phyloP scores from a whole-genome alignment of 1,139 yeast species.

The Magnusiomyces tetraspermus region DNA sequence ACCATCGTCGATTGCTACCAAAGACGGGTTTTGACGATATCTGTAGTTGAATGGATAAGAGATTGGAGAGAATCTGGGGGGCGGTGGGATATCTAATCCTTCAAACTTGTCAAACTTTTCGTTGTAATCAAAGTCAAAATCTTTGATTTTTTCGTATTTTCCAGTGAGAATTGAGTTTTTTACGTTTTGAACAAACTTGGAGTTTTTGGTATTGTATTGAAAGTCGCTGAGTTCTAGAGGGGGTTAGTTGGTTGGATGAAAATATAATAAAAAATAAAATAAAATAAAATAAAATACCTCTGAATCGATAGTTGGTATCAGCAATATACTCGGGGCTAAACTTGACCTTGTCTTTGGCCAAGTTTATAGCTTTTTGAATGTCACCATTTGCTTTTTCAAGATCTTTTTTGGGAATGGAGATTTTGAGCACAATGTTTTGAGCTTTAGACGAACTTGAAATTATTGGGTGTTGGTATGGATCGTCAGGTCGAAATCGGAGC shows the following conservation, averaged over 20 bases:
- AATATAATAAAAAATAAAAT: constrained; percentile 7
- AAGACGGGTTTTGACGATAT: constrained; percentile 49
- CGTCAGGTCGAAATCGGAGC: constrained; percentile 51
- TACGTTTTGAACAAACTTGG: constrained; percentile 40
- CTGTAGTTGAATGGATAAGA: constrained; percentile 69
- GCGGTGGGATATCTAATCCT: constrained; percentile 71
- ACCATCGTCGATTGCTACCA: constrained; percentile 48
- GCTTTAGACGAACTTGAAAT: constrained; percentile 37
- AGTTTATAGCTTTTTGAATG: constrained; percentile 43
- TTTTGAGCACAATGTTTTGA: constrained; percentile 60
- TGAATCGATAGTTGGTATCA: constrained; percentile 63
- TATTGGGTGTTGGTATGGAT: constrained; percentile 77
- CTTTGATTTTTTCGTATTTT: constrained; percentile 33
- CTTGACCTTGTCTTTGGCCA: constrained; percentile 16
- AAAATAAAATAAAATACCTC: constrained; percentile 34
- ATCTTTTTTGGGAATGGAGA: constrained; percentile 57
- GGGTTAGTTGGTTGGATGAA: neutral
- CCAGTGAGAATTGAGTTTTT: constrained; percentile 37
- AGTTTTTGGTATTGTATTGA: constrained; percentile 58
- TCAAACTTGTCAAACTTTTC: constrained; percentile 25
- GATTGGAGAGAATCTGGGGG: constrained; percentile 71
- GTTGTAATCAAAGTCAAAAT: constrained; percentile 27
- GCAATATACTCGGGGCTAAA: constrained; percentile 36
- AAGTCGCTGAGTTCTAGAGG: constrained; percentile 66
- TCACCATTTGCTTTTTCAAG: constrained; percentile 42